Conservation (phyloP, 306 rosid species). For the Trifolium repens region DNA sequence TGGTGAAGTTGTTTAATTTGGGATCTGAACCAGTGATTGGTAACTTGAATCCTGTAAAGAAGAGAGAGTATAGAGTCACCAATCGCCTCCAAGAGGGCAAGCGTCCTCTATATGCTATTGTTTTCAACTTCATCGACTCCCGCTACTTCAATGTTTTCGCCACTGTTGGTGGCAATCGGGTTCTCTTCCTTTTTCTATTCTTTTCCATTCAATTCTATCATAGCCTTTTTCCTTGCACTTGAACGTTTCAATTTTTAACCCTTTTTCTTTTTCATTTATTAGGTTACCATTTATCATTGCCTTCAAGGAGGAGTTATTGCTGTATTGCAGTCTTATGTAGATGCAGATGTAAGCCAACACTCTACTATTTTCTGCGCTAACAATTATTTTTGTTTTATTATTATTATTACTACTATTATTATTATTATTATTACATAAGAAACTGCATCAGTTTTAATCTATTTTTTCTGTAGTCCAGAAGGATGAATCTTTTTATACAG, state of each 20-base stretch:
- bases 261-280: slow-evolving; percentile 25
- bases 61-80: slow-evolving; percentile 78
- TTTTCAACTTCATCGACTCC: slow-evolving; percentile 88
- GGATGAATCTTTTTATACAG: slow-evolving; percentile 95
- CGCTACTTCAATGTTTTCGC: slow-evolving; percentile 87
- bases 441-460: slow-evolving; percentile 37
- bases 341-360: slow-evolving; percentile 80
- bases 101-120: slow-evolving; percentile 83
- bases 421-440: background rate
- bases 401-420: background rate
- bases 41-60: slow-evolving; percentile 55
- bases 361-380: background rate
- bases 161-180: slow-evolving; percentile 94
- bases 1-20: slow-evolving; percentile 60
- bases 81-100: slow-evolving; percentile 95
- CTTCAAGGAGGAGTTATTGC: slow-evolving; percentile 87
- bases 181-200: background rate
- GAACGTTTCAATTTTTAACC: slow-evolving; percentile 33
- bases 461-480: slow-evolving; percentile 77
- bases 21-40: slow-evolving; percentile 90
- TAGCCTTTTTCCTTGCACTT: background rate
- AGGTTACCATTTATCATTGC: slow-evolving; percentile 83
- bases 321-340: slow-evolving; percentile 88
- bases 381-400: no score
- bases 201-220: background rate